Evolutionary conservation across 345 rosid genomes (phyloP).

Genomic region (Gossypium rotundifolium): DNA sequence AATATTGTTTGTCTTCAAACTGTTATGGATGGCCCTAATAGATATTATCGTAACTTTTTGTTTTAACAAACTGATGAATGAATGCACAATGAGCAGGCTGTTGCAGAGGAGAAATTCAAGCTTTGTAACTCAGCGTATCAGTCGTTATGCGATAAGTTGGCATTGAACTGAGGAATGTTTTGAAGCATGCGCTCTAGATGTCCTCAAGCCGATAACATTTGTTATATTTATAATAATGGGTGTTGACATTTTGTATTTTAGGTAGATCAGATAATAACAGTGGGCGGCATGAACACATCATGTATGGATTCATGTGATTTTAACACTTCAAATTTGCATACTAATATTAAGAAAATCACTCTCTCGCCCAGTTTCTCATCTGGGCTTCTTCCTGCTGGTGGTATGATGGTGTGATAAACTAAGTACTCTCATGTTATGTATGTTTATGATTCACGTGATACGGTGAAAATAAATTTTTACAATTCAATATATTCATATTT

Average conservation of each 20-base stretch:
- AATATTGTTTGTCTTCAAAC: neutral
- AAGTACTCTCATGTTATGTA: too few relatives aligned
- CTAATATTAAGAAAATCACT: too few relatives aligned
- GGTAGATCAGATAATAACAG: neutral
- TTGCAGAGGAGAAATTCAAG: conserved; percentile 90
- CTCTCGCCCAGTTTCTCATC: too few relatives aligned
- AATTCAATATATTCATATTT: too few relatives aligned
- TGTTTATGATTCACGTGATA: too few relatives aligned
- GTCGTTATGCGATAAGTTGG: conserved; percentile 63
- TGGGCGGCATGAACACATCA: neutral
- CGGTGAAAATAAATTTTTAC: too few relatives aligned
- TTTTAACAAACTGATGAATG: neutral
- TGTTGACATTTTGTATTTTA: neutral
- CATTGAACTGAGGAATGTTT: conserved; percentile 27
- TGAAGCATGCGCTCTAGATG: neutral
- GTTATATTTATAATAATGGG: neutral
- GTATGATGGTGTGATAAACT: too few relatives aligned
- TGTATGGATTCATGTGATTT: too few relatives aligned
- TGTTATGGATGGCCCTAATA: neutral
- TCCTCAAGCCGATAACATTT: neutral
- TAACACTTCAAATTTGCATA: too few relatives aligned
- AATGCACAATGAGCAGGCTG: conserved; percentile 30
- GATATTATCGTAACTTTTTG: neutral
- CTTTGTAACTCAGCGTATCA: conserved; percentile 71
- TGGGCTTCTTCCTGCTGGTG: too few relatives aligned